Percentiles rank a stretch among this genome's conserved stretches.
phyloP scores from a whole-genome alignment of 495 filamentous ascomycete species.

The Talaromyces proteolyticus region DNA sequence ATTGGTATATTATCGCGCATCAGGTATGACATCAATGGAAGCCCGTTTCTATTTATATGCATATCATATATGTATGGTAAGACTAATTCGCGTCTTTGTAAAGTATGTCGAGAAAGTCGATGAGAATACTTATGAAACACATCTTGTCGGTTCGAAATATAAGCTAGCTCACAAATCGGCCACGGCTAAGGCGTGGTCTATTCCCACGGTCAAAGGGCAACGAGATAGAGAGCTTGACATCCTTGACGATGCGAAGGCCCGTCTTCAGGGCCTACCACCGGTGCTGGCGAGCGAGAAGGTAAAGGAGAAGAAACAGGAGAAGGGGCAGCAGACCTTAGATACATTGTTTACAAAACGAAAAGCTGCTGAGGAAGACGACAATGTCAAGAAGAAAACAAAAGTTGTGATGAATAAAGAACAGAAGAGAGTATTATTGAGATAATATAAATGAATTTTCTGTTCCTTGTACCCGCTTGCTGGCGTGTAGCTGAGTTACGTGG shows the following conservation, averaged over 20 bases:
- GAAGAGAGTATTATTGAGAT: too few relatives aligned
- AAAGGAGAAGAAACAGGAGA: constrained; percentile 19
- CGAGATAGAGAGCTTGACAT: constrained; percentile 27
- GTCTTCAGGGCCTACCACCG: constrained; percentile 24
- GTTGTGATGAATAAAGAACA: too few relatives aligned
- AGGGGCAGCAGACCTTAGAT: constrained; percentile 27
- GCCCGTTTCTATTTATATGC: neutral
- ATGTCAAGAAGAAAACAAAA: too few relatives aligned
- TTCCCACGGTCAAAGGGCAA: constrained; percentile 27
- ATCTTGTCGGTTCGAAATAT: constrained; percentile 29
- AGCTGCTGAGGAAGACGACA: neutral
- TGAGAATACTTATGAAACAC: constrained; percentile 31
- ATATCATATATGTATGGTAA: neutral
- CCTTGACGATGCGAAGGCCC: constrained; percentile 24
- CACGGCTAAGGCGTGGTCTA: constrained; percentile 23
- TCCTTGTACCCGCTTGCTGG: too few relatives aligned
- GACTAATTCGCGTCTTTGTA: neutral
- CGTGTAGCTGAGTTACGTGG: too few relatives aligned
- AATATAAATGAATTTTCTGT: too few relatives aligned
- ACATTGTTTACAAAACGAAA: constrained; percentile 15
- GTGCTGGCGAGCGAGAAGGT: constrained; percentile 25
- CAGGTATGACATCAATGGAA: too few relatives aligned
- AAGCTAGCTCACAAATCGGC: constrained; percentile 28
- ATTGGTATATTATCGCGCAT: constrained; percentile 30
- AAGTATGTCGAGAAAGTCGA: constrained; percentile 30